Evolutionary conservation across 1,139 yeast genomes (phyloP), one percentile per base, ranked within the genome.

Genomic region (Diutina siamensis): DNA sequence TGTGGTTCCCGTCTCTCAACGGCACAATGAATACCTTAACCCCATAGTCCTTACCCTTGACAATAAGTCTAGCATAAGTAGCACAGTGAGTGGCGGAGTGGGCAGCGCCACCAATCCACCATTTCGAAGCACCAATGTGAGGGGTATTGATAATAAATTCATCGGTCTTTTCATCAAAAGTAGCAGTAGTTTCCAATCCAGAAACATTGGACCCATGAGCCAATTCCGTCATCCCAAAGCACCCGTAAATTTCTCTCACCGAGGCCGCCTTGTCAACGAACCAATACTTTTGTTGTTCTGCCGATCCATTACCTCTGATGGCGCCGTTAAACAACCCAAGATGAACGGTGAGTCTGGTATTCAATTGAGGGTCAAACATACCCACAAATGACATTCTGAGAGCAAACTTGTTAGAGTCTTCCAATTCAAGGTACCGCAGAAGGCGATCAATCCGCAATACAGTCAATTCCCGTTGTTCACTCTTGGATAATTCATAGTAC

Each of bases 211-310:
- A 68, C 48, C 75, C 75, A 54, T 70, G 75, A 35, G 72, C 75
- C 58, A 70, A 61, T 55, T 70, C 75, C 45, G 74, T 70, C 75
- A 70, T 70, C 47, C 68, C 75, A 53, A 70, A 70, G 59, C 74
- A 70, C 46, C 75, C 74, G 53, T 66, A 69, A 34, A 69, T 57
- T 50, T 64, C 65, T 56, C 64, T 67, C n/a, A n/a, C n/a, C n/a
- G 10, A 25, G 10, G 28, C 28, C 40, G 68, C 50, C 3, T 4
- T 15, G 13, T 15, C 28, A 9, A 20, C 95, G 46, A 86, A 72
- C 96, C 96, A 88, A 65, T 76, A 87, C 34, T 76, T 64, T 63
- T 56, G 76, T 67, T 72, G 83, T 34, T 64, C 74, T 40, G 66
- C 63, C 47, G 78, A 66, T 56, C 78, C 78, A 53, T 71, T 73